Conservation (phyloP, 768 basidiomycete species). For the Favolaschia claudopus region DNA sequence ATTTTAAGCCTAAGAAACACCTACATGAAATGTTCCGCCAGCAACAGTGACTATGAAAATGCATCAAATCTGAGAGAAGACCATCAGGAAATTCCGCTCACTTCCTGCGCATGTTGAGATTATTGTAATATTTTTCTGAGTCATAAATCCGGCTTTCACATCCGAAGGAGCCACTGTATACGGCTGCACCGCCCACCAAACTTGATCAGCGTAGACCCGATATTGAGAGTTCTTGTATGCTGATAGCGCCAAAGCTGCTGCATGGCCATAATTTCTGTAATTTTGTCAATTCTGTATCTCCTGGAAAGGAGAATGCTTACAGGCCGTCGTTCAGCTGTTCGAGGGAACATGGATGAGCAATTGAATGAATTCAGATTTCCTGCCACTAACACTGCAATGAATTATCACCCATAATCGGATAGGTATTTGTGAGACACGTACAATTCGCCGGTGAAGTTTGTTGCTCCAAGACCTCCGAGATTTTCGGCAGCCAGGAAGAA, state of each 20-base stretch:
- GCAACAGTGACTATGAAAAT: conserved; percentile 1
- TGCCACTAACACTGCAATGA: no score
- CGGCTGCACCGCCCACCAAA: neutral
- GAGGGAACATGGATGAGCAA: no score
- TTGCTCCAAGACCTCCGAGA: no score
- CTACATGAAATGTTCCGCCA: conserved; percentile 16
- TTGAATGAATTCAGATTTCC: no score
- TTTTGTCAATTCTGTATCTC: no score
- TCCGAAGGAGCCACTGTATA: neutral
- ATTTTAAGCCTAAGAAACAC: neutral
- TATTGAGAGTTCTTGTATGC: neutral
- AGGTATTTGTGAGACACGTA: no score
- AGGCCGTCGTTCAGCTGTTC: no score
- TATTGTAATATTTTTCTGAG: neutral
- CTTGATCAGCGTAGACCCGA: neutral
- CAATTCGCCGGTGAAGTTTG: no score
- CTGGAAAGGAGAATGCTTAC: no score
- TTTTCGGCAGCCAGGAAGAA: no score
- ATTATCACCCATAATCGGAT: no score
- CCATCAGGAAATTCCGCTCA: neutral
- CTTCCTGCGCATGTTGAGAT: neutral
- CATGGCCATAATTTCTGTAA: neutral
- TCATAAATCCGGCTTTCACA: neutral
- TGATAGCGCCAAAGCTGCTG: neutral
- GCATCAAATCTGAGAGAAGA: neutral